Conservation (phyloP, 163 green algal species). For the Prototheca stagnorum region DNA sequence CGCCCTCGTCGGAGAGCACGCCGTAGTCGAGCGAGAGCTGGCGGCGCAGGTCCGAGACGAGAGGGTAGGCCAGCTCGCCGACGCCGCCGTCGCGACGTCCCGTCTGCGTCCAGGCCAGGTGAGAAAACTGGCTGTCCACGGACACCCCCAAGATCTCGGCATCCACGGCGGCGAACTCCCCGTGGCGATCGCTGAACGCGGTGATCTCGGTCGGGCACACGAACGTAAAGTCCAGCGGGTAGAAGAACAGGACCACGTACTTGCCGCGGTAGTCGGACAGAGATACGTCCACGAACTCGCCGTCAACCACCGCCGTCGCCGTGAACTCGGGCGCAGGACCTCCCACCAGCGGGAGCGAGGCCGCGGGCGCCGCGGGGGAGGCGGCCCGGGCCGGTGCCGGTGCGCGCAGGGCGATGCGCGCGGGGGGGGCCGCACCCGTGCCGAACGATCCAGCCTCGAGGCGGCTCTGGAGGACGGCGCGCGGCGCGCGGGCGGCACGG, state of each 20-base stretch:
- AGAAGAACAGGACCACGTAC: slow-evolving; percentile 89
- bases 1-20: slow-evolving; percentile 78
- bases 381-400: too few species aligned
- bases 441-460: too few species aligned
- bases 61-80: slow-evolving; percentile 89
- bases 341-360: slow-evolving; percentile 7
- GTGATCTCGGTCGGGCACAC: slow-evolving; percentile 93
- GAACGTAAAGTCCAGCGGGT: slow-evolving; percentile 79
- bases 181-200: slow-evolving; percentile 85
- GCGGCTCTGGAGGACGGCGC: too few species aligned
- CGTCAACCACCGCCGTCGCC: slow-evolving; percentile 60
- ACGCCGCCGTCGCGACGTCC: slow-evolving; percentile 73
- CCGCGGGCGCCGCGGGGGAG: too few species aligned
- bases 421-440: too few species aligned
- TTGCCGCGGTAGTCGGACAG: slow-evolving; percentile 70
- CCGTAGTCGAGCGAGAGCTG: slow-evolving; percentile 51
- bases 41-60: slow-evolving; percentile 92
- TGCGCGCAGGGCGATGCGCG: too few species aligned
- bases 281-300: slow-evolving; percentile 72
- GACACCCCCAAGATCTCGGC: slow-evolving; percentile 64
- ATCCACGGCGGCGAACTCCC: slow-evolving; percentile 74
- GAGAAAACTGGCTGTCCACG: slow-evolving; percentile 93
- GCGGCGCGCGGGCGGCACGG: too few species aligned
- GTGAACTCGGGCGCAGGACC: slow-evolving; percentile 61
- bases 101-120: slow-evolving; percentile 78